Base-by-base conservation (phyloP, 768 basidiomycete species). In the Suillus fuscotomentosus region DNA sequence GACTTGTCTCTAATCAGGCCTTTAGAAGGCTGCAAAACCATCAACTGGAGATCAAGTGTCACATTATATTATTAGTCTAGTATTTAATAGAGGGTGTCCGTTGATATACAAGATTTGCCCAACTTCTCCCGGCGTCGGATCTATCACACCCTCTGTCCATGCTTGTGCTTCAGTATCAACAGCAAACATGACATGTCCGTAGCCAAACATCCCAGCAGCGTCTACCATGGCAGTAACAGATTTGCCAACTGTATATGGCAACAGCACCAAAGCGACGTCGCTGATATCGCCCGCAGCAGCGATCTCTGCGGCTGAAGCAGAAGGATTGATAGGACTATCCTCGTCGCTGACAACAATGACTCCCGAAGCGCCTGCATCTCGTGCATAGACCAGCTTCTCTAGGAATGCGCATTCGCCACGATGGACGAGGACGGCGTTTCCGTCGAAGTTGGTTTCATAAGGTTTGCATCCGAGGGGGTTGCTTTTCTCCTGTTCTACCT, bases 371-470 rank as follows among this genome's bases (percentile, higher is more conserved):
- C 86, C 89, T 1, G 88, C 91, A 10, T 81, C 77, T 20, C 83
- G 82, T 5, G 95, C 95, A 53, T 82, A 67, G 14, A 86, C 59
- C 17, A 96, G 81, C 77, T 99, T 99, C 68, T 92, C 85, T 15
- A 94, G 76, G 77, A 99, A 98, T 10, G 94, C 90, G 75, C 97
- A 99, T 5, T 82, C 85, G 6, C 97, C 97, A 36, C 97, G 85
- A 51, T 81, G 81, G 17, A 91, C 80, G 17, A 97, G 72, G 27
- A 95, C 72, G 5, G 86, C 81, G 50, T 81, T 84, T 56, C 83
- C 81, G 13, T 78, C 75, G 67, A 87, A 84, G 5, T 73, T 60
- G 45, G 81, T 71, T 1, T 75, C 70, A 74, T 88, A 92, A 6
- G 84, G 81, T 6, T 65, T 56, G 70, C 92, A 94, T 7, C 92